Conservation (phyloP, 164 flowering plant genomes). For the Nymphaea colorata region DNA sequence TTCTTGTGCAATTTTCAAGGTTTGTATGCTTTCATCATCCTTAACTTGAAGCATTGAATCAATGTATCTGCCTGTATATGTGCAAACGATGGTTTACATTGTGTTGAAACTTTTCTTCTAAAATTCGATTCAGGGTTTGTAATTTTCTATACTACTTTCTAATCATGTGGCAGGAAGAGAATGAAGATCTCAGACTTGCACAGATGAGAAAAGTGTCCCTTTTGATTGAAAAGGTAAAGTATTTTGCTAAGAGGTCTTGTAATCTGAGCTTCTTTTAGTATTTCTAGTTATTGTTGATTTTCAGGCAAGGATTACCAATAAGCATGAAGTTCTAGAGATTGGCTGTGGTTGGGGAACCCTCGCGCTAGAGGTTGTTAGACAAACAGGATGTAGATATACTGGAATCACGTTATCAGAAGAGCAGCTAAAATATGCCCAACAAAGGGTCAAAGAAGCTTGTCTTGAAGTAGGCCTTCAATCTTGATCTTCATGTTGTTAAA, state of each 20-base stretch:
- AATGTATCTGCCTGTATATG: too few relatives aligned
- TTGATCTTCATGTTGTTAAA: too few relatives aligned
- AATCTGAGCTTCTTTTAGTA: neutral
- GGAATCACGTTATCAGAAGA: constrained; percentile 85
- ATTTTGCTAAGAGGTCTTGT: neutral
- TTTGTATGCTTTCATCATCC: constrained; percentile 10
- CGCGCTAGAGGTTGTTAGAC: constrained; percentile 79
- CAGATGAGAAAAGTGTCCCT: constrained; percentile 71
- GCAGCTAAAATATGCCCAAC: constrained; percentile 66
- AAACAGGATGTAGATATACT: constrained; percentile 86
- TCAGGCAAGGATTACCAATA: constrained; percentile 51
- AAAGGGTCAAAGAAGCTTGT: constrained; percentile 69
- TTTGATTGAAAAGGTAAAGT: constrained; percentile 68
- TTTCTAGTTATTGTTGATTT: neutral
- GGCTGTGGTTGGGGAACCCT: constrained; percentile 95
- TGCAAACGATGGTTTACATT: too few relatives aligned
- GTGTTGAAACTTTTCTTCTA: too few relatives aligned
- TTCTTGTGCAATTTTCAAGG: constrained; percentile 85
- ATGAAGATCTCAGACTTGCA: constrained; percentile 71
- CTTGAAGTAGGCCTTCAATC: constrained; percentile 38
- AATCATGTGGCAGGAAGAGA: constrained; percentile 26
- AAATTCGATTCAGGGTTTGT: neutral
- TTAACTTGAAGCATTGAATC: neutral
- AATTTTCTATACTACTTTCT: neutral
- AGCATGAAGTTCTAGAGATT: constrained; percentile 80